Conservation (phyloP, 2,329 filamentous ascomycete genomes). For the Fusarium brevicatenulatum region DNA sequence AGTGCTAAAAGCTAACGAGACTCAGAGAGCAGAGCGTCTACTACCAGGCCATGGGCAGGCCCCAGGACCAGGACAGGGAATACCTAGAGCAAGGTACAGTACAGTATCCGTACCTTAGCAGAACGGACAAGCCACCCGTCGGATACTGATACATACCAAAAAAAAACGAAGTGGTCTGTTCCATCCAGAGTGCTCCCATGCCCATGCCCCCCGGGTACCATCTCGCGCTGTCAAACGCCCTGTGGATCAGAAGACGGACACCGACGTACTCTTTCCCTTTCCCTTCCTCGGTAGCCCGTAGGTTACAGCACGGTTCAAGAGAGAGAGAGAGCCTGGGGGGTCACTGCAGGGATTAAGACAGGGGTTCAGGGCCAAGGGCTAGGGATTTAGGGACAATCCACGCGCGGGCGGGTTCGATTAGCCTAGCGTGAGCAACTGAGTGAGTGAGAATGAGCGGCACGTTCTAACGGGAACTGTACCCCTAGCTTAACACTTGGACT, state of each 20-base stretch:
- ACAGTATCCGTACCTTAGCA: background rate
- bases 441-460: background rate
- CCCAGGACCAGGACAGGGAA: background rate
- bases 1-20: constrained; percentile 2
- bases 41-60: background rate
- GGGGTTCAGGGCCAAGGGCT: constrained; percentile 12
- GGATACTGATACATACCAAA: constrained; percentile 10
- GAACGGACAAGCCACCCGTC: constrained; percentile 28
- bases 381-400: constrained; percentile 29
- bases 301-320: background rate
- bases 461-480: constrained; percentile 23
- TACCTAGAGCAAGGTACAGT: background rate
- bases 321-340: constrained; percentile 8
- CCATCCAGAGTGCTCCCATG: background rate
- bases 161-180: background rate
- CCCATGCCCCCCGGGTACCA: background rate
- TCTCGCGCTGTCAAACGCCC: constrained; percentile 31
- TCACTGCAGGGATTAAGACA: constrained; percentile 33
- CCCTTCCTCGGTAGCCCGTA: constrained; percentile 13
- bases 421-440: constrained; percentile 21
- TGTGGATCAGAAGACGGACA: constrained; percentile 35
- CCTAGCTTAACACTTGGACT: background rate
- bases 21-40: background rate
- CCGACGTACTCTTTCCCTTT: constrained; percentile 4
- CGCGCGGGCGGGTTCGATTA: constrained; percentile 27